These are phyloP conservation scores for Coemansia sp. DNA, from an alignment of 192 early-diverging fungal genomes.

Conservation along the genomic window DNA sequence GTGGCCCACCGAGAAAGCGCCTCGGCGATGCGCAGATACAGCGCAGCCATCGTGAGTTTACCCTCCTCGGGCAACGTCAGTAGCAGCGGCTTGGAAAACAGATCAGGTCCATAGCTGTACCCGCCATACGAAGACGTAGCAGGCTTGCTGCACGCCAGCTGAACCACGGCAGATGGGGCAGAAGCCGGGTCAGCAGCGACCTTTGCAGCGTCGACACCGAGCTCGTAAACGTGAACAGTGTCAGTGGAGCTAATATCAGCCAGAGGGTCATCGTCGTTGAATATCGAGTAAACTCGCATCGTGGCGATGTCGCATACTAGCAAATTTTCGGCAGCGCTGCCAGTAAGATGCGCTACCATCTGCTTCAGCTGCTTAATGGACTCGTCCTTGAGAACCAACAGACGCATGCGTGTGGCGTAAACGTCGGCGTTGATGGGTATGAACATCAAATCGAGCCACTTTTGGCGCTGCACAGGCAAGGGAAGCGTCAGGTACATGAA, in stretches of 20 bases:
- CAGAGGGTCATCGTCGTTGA: constrained; percentile 26
- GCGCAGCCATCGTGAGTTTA: constrained; percentile 31
- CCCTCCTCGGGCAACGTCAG: constrained; percentile 24
- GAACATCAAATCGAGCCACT: constrained; percentile 56
- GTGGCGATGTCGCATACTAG: constrained; percentile 36
- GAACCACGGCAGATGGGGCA: constrained; percentile 18
- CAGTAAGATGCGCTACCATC: constrained; percentile 56
- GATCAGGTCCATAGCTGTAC: constrained; percentile 32
- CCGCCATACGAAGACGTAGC: constrained; percentile 22
- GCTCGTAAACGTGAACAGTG: constrained; percentile 42
- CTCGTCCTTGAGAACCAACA: constrained; percentile 67
- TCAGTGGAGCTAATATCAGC: constrained; percentile 30
- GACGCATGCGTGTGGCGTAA: constrained; percentile 47
- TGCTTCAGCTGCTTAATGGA: constrained; percentile 62
- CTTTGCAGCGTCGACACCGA: constrained; percentile 20
- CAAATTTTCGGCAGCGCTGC: constrained; percentile 14
- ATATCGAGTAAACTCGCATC: constrained; percentile 35
- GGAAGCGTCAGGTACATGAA: constrained; percentile 79
- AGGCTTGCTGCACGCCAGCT: constrained; percentile 34
- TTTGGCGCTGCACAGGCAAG: constrained; percentile 69
- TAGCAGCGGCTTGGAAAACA: constrained; percentile 39
- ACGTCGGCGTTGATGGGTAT: constrained; percentile 41
- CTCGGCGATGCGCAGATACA: constrained; percentile 35
- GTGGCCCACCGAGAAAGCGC: constrained; percentile 40
- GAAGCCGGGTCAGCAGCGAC: constrained; percentile 21